Evolutionary conservation across 116 monocot species (phyloP), one percentile per base, ranked within the genome.

Genomic region (Cymodocea nodosa): DNA sequence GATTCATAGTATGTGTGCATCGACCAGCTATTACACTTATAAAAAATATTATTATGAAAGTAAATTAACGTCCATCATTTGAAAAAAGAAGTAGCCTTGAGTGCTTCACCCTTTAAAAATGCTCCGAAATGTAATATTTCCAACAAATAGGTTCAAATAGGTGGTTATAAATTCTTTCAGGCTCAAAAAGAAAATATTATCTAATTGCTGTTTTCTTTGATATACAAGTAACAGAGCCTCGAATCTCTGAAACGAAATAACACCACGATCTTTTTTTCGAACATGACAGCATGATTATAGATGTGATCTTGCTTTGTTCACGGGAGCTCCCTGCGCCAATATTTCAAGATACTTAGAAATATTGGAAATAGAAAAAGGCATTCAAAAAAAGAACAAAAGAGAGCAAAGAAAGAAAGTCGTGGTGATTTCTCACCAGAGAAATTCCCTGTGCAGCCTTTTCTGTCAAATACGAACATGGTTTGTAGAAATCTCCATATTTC

Each of bases 401-500:
- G 7, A 23, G 37, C 14, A 56, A 23, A 34, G n/a, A 37, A 20
- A 0, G 51, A 24, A 17, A 63, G 3, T 66, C 24, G 22, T 19
- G 7, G 3, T 35, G 11, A 50, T 49, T 66, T 49, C 81, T 76
- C 52, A 89, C 89, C 89, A 94, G 74, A 64, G 90, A 24, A 24
- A 76, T 62, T 65, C 94, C 94, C 63, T 66, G 83, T 16, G 76
- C 68, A 35, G 90, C 90, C 74, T 87, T 73, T 24, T 87, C 78
- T 23, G 81, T 62, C 50, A 94, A 75, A 74, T 79, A 90, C 15
- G 84, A 50, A 53, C 84, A 82, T 8, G 94, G 94, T 73, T 94
- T 90, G 68, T 87, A 94, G 75, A 90, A 85, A 63, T 74, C 55
- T 0, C 94, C 90, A 56, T 90, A 84, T 23, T 44, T 76, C 63